These are phyloP conservation scores for Cladobotryum mycophilum DNA, from an alignment of 2,329 filamentous ascomycete genomes.

Conservation along the genomic window DNA sequence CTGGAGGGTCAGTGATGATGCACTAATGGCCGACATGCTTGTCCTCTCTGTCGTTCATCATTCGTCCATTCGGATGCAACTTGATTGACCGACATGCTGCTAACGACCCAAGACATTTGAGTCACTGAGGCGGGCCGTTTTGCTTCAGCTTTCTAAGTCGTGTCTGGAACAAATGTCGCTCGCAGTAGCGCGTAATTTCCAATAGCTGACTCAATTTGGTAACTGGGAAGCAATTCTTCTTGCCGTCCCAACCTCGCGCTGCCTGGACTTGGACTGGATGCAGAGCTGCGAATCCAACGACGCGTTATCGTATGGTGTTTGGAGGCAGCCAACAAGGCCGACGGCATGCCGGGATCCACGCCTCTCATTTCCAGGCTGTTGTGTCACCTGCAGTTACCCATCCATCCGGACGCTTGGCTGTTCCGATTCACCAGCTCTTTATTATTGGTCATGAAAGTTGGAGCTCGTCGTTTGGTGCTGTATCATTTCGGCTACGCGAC, in stretches of 20 bases:
- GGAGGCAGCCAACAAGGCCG: neutral
- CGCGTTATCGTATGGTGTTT: neutral
- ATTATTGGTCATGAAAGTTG: constrained; percentile 1
- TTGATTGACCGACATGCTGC: constrained; percentile 13
- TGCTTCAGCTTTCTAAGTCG: neutral
- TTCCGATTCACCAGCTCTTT: neutral
- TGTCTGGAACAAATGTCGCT: neutral
- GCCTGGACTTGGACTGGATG: neutral
- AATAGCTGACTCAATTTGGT: neutral
- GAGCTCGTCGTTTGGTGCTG: constrained; percentile 8
- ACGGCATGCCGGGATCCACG: neutral
- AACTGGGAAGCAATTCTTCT: neutral
- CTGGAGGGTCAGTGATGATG: constrained; percentile 10
- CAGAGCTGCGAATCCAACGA: neutral
- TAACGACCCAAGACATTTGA: constrained; percentile 8
- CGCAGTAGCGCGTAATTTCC: neutral
- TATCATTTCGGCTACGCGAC: neutral
- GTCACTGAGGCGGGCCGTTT: constrained; percentile 7
- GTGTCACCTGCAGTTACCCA: neutral
- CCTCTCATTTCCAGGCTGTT: neutral
- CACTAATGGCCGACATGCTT: constrained; percentile 10
- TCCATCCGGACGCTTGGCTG: constrained; percentile 1
- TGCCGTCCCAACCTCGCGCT: neutral
- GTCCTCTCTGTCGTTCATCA: constrained; percentile 4
- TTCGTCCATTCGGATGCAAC: constrained; percentile 9